Evolutionary conservation across 345 rosid species (phyloP).

Genomic region (Trapa bicornis): DNA sequence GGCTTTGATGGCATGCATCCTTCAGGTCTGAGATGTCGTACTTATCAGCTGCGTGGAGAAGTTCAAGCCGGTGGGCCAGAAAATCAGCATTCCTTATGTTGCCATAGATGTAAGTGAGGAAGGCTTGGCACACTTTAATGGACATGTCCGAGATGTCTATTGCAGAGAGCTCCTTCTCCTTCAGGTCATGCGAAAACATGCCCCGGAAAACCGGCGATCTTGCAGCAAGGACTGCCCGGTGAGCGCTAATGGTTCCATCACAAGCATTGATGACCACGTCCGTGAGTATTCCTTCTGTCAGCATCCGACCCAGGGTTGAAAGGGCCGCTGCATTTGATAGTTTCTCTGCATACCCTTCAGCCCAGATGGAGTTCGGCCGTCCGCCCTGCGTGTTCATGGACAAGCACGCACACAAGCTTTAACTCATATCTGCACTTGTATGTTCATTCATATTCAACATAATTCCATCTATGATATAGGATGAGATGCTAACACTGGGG

Average conservation of each 20-base stretch:
- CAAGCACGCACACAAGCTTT: not conserved
- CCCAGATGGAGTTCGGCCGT: slow-evolving; percentile 68
- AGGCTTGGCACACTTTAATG: slow-evolving; percentile 62
- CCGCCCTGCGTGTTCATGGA: slow-evolving; percentile 37
- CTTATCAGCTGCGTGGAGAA: slow-evolving; percentile 78
- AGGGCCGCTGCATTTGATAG: slow-evolving; percentile 51
- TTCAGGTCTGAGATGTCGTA: slow-evolving; percentile 67
- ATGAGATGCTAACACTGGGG: slow-evolving; percentile 40
- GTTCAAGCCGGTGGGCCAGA: slow-evolving; percentile 57
- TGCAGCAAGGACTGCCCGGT: slow-evolving; percentile 32
- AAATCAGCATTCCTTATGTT: slow-evolving; percentile 57
- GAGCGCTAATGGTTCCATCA: slow-evolving; percentile 77
- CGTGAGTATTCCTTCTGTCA: slow-evolving; percentile 67
- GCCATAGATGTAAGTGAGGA: slow-evolving; percentile 73
- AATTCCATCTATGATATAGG: too few species aligned
- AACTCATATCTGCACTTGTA: too few species aligned
- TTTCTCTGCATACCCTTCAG: slow-evolving; percentile 33
- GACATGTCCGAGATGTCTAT: slow-evolving; percentile 74
- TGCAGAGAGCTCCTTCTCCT: slow-evolving; percentile 19
- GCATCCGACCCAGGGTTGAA: slow-evolving; percentile 60
- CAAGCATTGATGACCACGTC: slow-evolving; percentile 67
- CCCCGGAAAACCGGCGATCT: not conserved
- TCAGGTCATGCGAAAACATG: too few species aligned
- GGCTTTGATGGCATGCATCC: slow-evolving; percentile 79
- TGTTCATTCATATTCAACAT: too few species aligned